Base-by-base conservation (phyloP, 2,329 filamentous ascomycete species). In the Cytospora mali region DNA sequence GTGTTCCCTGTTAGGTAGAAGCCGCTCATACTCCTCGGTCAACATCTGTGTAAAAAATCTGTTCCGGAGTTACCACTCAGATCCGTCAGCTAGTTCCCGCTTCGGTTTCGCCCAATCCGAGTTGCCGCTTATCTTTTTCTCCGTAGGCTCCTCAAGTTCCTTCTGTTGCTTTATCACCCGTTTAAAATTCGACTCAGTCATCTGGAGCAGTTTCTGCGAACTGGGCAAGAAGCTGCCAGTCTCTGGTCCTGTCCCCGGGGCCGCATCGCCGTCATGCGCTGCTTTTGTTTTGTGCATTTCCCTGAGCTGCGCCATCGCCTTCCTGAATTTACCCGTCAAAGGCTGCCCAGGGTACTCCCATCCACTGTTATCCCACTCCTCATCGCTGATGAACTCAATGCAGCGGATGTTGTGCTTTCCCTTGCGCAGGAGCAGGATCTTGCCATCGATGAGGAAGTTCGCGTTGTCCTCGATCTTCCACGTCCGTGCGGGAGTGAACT, bases 381-480 rank as follows among this genome's bases (percentile, higher is more conserved):
- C 76, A 69, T 89, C 84, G 65, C 74, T 76, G 31, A 89, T 76
- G 65, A 89, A 77, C 73, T 88, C 78, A 57, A 89, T 78, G 66
- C 88, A 80, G 52, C 85, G 82, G 52, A 89, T 73, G 66, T 88
- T 86, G 74, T 87, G 82, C 76, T 87, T 88, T 67, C 86, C 86
- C 70, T 81, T 85, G 66, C 87, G 84, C 58, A 89, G 75, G 68
- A 89, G 81, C 66, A 89, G 75, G 53, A 88, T 68, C 66, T 81
- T 79, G 62, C 73, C 84, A 65, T 87, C 84, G 21, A 91, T 81
- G 61, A 89, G 76, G 69, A 82, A 90, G 61, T 85, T 83, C 62
- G 79, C 70, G 0, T 86, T 88, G 58, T 88, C 83, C 27, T 79
- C 74, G 0, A 80, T 77, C 67, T 78, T 82, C 81, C 85, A 87